Evolutionary conservation across 768 basidiomycete genomes (phyloP).

Genomic region (Symmetrospora coprosmae): DNA sequence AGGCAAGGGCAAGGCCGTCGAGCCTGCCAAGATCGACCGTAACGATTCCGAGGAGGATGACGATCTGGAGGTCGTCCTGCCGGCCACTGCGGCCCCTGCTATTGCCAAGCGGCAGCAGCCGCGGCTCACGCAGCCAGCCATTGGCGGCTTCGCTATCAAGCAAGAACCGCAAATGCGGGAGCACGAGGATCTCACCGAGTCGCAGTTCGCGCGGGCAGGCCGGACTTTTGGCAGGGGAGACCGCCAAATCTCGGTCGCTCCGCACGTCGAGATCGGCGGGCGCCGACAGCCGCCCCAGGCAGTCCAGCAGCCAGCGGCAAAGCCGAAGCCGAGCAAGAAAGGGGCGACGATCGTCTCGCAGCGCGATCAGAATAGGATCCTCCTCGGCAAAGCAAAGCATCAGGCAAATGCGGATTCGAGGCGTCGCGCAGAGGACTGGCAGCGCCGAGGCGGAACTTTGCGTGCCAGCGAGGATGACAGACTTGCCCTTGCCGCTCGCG

Average conservation of each 20-base stretch:
- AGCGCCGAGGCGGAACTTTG: conserved; percentile 12
- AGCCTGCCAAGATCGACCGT: background rate
- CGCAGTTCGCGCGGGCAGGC: conserved; percentile 9
- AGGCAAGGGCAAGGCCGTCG: background rate
- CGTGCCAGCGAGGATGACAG: background rate
- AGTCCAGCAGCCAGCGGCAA: background rate
- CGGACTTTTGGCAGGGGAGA: conserved; percentile 1
- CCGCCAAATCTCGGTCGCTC: background rate
- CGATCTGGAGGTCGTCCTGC: background rate
- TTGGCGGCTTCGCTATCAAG: background rate
- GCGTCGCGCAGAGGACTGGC: background rate
- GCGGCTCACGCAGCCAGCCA: background rate
- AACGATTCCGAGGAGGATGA: conserved; percentile 3
- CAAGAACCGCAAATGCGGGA: conserved; percentile 8
- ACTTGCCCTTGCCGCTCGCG: background rate
- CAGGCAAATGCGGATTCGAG: background rate
- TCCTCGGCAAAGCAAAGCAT: background rate
- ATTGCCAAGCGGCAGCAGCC: background rate
- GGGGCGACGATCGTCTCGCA: too few relatives aligned
- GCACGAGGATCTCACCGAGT: conserved; percentile 1
- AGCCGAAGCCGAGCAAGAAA: background rate
- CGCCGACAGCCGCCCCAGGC: background rate
- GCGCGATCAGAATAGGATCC: background rate
- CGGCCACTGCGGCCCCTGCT: background rate
- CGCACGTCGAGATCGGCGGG: background rate